Percentiles rank a stretch among this genome's conserved stretches.
Evolutionary conservation across 805 yeast genomes (phyloP).

Genomic region (Monosporozyma aerobia): DNA sequence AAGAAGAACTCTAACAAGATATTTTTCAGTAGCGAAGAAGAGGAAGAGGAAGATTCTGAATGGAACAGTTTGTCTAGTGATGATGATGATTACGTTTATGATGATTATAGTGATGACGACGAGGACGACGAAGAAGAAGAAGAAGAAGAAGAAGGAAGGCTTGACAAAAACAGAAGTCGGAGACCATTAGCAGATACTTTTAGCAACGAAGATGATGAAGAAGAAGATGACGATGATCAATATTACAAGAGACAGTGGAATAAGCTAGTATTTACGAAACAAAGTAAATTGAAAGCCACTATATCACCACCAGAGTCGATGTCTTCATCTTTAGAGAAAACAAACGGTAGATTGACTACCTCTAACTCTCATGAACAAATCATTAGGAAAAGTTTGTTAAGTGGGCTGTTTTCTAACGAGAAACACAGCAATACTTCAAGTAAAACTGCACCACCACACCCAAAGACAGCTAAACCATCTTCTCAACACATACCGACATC

Average conservation of each 20-base stretch:
- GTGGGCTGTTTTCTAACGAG: conserved; percentile 24
- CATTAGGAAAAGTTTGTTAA: conserved; percentile 22
- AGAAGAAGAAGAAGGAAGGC: conserved; percentile 14
- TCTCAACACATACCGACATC: background rate
- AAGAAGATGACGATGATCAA: conserved; percentile 26
- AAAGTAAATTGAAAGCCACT: background rate
- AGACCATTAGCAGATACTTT: background rate
- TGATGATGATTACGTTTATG: conserved; percentile 11
- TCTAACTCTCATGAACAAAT: conserved; percentile 2
- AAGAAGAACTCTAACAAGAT: conserved; percentile 15
- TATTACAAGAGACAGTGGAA: conserved; percentile 28
- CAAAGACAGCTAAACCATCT: background rate
- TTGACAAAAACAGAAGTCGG: conserved; percentile 3
- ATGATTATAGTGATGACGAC: conserved; percentile 18
- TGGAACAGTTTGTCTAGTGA: conserved; percentile 27
- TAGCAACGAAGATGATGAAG: conserved; percentile 14
- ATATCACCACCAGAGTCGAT: background rate
- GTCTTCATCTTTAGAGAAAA: background rate
- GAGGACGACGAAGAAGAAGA: conserved; percentile 3
- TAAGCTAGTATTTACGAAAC: conserved; percentile 20
- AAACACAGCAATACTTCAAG: background rate
- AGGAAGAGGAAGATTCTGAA: conserved; percentile 20
- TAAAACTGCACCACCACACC: background rate
- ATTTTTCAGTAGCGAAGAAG: conserved; percentile 29
- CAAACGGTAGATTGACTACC: background rate